Evolutionary conservation across 345 rosid genomes (phyloP), one percentile per base, ranked within the genome.

Genomic region (Durio zibethinus): DNA sequence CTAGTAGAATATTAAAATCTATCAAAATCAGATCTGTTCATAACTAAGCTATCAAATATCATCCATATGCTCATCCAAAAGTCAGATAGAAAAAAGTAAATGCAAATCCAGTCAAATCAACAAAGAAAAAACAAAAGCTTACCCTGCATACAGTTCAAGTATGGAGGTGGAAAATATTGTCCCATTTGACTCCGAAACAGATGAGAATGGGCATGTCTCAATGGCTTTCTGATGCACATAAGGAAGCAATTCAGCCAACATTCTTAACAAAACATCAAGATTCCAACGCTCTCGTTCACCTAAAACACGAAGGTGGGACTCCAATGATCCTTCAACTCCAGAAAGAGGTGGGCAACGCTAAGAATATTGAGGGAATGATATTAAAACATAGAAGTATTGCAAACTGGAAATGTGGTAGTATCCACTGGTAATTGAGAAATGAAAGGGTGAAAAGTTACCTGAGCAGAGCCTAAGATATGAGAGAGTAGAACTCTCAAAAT

Each of bases 231-330:
- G 84, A 83, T 87, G 83, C 63, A 90, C 84, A 83, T 81, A 85
- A 43, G 99, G 96, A 83, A 95, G 90, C 84, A 95, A 81, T 68
- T 90, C 98, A 77, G 79, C 63, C 77, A 95, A 87, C 90, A 92
- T 90, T 83, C 96, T 90, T 83, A 95, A 82, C 57, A 95, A 86
- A 83, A 92, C 94, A 86, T 93, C 97, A 81, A 93, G 85, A 82
- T 84, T 92, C 99, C 99, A 93, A 63, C 92, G 97, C 81, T 95
- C 98, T 43, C 93, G 88, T 89, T 93, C 98, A 81, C 99, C 99
- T 77, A 95, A 81, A 78, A 87, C 94, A 81, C 85, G 97, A 72
- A 95, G 85, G 82, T 93, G 93, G 72, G 93, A 92, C 82, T 95
- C 99, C 80, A 93, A 75, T 67, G 98, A 92, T 69, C 99, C 97